Evolutionary conservation across 2,329 filamentous ascomycete species (phyloP), one percentile per base, ranked within the genome.

Genomic region (Leptographium galeiforme): DNA sequence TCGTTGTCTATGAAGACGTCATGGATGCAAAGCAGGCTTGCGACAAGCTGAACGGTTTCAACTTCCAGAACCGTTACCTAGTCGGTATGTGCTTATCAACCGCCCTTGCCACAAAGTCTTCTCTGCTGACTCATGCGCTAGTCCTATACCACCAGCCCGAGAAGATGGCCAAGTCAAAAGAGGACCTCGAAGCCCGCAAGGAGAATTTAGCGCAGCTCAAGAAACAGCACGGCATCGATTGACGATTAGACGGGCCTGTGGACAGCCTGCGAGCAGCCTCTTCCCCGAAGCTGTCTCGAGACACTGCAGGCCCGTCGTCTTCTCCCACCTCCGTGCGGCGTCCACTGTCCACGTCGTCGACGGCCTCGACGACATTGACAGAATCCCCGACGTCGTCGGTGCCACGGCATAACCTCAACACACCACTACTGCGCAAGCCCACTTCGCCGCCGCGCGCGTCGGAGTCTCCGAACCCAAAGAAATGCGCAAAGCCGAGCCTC

Each of bases 11-110:
- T 78, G 93, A 97, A 73, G 93, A 98, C 79, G 91, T 97, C 62
- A 87, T 93, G 80, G 93, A 98, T 78, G 90, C 93, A 62, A 98
- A 98, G 76, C 85, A 89, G 73, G 93, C 93, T 67, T 97, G 93
- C 78, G 93, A 98, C 77, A 96, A 97, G 77, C 79, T 98, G 70
- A 98, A 98, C 77, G 93, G 93, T 68, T 98, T 95, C 83, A 98
- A 98, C 77, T 98, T 98, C 72, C 93, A 98, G 77, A 95, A 91
- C 74, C 87, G 93, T 69, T 98, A 98, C 73, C 87, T 98, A 63
- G 93, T 98, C 66, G 89, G 89, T 94, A 81, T 57, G 88, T 82
- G 50, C 19, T 16, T 6, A 14, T 32, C 39, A 43, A 43, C 51
- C 40, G 50, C 53, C 40, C 48, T 39, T 19, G 2, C n/a, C 18